Evolutionary conservation across 208 protist genomes (phyloP).

Genomic region (Leishmania major): DNA sequence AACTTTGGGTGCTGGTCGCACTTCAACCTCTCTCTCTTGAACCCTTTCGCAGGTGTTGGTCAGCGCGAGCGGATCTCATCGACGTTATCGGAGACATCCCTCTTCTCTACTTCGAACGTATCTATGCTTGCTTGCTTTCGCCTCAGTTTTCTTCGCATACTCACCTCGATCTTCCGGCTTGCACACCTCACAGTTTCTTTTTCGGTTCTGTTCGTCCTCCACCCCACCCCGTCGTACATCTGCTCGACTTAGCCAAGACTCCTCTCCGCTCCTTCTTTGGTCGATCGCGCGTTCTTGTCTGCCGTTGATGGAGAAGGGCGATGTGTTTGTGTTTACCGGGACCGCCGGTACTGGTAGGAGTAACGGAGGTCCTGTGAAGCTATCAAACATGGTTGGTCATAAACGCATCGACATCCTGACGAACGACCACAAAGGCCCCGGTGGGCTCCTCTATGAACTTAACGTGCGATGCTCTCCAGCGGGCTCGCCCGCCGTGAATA

Average conservation of each 20-base stretch:
- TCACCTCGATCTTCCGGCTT: too few relatives aligned
- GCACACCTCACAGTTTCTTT: neutral
- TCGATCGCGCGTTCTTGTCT: neutral
- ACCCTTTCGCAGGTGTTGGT: neutral
- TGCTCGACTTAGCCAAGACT: neutral
- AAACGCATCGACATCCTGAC: conserved; percentile 39
- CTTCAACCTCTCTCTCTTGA: neutral
- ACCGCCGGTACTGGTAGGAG: neutral
- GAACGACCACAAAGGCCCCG: conserved; percentile 26
- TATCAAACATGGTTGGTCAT: conserved; percentile 57
- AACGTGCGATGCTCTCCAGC: conserved; percentile 26
- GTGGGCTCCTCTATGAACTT: conserved; percentile 39
- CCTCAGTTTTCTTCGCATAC: neutral
- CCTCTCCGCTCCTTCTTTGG: neutral
- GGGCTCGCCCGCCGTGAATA: neutral
- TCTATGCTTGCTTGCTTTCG: neutral
- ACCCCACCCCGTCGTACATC: too few relatives aligned
- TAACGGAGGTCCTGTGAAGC: conserved; percentile 3
- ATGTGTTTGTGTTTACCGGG: conserved; percentile 10
- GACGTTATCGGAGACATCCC: neutral
- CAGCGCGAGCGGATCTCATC: neutral
- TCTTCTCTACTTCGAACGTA: neutral
- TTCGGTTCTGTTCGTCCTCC: neutral
- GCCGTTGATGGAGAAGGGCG: conserved; percentile 5
- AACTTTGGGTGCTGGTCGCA: neutral